Percentiles rank a stretch among this genome's conserved stretches.
These are phyloP conservation scores for Evansstolkia leycettana DNA, from an alignment of 495 filamentous ascomycete genomes.

Conservation along the genomic window DNA sequence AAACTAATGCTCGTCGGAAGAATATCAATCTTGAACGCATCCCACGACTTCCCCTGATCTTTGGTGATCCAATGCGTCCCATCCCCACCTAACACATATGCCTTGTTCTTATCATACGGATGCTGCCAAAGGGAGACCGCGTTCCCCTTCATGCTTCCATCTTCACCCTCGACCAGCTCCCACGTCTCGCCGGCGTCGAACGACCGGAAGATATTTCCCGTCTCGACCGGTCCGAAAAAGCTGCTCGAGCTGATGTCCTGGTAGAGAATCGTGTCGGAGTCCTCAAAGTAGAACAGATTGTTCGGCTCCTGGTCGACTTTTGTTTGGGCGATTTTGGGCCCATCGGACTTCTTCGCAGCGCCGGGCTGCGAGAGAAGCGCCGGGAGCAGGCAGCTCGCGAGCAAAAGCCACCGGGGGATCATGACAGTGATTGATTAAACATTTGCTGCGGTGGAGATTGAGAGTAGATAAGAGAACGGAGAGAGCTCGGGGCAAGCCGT, in stretches of 20 bases:
- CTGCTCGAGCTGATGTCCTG: constrained; percentile 35
- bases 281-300: constrained; percentile 75
- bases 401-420: constrained; percentile 29
- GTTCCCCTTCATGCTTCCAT: constrained; percentile 38
- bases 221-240: too few species aligned
- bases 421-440: constrained; percentile 21
- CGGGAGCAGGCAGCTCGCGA: constrained; percentile 25
- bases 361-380: constrained; percentile 15
- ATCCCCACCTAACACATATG: constrained; percentile 60
- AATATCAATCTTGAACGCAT: constrained; percentile 48
- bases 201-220: constrained; percentile 54
- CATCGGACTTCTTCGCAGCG: constrained; percentile 33
- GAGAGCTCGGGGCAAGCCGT: background rate
- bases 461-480: constrained; percentile 2
- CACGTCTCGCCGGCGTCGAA: constrained; percentile 67
- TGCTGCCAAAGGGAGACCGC: constrained; percentile 53
- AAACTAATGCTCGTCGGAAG: constrained; percentile 49
- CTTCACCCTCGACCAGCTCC: constrained; percentile 49
- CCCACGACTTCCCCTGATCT: constrained; percentile 72
- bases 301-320: constrained; percentile 48
- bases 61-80: constrained; percentile 65
- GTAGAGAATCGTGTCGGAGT: constrained; percentile 64
- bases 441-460: constrained; percentile 14
- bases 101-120: constrained; percentile 62
- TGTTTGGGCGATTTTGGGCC: constrained; percentile 37